phyloP scores from a whole-genome alignment of 2,329 filamentous ascomycete species.

The Remersonia thermophila region DNA sequence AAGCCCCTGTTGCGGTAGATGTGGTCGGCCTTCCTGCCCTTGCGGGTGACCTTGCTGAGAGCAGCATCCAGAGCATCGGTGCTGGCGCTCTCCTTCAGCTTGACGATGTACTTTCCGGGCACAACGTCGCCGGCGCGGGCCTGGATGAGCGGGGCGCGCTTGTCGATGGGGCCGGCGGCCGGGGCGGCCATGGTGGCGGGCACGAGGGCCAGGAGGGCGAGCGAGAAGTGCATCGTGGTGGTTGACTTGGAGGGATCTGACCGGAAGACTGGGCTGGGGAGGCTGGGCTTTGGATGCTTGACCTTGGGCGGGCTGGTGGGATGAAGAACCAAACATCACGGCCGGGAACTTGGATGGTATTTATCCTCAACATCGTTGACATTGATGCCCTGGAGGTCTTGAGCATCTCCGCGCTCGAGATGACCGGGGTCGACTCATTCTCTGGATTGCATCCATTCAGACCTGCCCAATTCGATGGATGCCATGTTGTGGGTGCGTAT shows the following conservation, averaged over 20 bases:
- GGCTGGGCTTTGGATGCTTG: slow-evolving; percentile 1
- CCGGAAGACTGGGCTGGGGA: background rate
- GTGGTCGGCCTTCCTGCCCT: slow-evolving; percentile 7
- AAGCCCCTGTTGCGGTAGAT: slow-evolving; percentile 18
- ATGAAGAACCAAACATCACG: background rate
- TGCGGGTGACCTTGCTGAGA: slow-evolving; percentile 17
- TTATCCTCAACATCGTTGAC: slow-evolving; percentile 6
- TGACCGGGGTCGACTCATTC: too few relatives aligned
- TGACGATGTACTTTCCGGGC: slow-evolving; percentile 32
- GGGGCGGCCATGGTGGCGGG: slow-evolving; percentile 26
- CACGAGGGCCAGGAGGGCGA: slow-evolving; percentile 25
- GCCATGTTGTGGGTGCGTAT: too few relatives aligned
- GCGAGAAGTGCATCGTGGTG: slow-evolving; percentile 25
- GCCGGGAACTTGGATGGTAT: slow-evolving; percentile 5
- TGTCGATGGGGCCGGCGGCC: slow-evolving; percentile 12
- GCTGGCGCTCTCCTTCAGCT: slow-evolving; percentile 27
- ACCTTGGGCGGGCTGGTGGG: slow-evolving; percentile 5
- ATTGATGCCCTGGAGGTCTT: too few relatives aligned
- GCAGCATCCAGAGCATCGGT: slow-evolving; percentile 8
- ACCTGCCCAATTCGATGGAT: too few relatives aligned
- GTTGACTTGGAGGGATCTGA: background rate
- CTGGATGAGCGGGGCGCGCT: slow-evolving; percentile 25
- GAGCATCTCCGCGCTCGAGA: too few relatives aligned
- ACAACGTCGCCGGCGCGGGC: slow-evolving; percentile 25
- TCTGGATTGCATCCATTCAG: too few relatives aligned